Evolutionary conservation across 164 flowering plant genomes (phyloP).

Genomic region (Dillenia turbinata): DNA sequence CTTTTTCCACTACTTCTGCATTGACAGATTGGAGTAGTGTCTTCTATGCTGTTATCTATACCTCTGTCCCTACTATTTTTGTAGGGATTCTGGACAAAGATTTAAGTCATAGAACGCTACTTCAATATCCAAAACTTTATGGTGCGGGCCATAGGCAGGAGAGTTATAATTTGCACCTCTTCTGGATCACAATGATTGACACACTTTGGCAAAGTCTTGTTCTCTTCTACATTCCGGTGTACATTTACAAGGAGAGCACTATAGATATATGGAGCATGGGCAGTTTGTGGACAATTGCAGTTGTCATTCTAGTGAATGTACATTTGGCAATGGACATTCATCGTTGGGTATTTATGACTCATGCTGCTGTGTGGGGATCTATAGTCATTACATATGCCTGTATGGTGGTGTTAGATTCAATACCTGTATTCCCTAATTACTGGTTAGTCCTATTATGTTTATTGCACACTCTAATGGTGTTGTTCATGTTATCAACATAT

Average conservation of each 20-base stretch:
- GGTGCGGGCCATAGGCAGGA: conserved; percentile 83
- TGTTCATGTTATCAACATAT: not conserved
- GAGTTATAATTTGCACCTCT: conserved; percentile 71
- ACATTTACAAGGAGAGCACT: conserved; percentile 44
- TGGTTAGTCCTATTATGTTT: conserved; percentile 44
- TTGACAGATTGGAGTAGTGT: conserved; percentile 95
- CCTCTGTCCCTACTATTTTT: conserved; percentile 82
- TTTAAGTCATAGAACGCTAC: conserved; percentile 67
- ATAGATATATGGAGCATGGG: conserved; percentile 95
- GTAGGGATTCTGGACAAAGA: conserved; percentile 90
- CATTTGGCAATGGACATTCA: conserved; percentile 91
- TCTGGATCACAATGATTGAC: conserved; percentile 88
- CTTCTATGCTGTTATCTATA: conserved; percentile 79
- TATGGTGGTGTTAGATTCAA: conserved; percentile 75
- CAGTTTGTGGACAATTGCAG: conserved; percentile 86
- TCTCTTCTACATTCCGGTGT: conserved; percentile 69
- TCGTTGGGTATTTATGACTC: conserved; percentile 70
- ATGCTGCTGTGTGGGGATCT: conserved; percentile 85
- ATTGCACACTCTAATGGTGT: too few species aligned
- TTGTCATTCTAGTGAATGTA: conserved; percentile 76
- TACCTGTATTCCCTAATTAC: conserved; percentile 75
- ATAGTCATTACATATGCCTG: conserved; percentile 64
- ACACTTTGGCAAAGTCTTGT: conserved; percentile 97
- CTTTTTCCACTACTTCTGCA: conserved; percentile 82
- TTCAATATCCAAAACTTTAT: conserved; percentile 77